Evolutionary conservation across 345 rosid species (phyloP).

Genomic region (Erucastrum elatum): DNA sequence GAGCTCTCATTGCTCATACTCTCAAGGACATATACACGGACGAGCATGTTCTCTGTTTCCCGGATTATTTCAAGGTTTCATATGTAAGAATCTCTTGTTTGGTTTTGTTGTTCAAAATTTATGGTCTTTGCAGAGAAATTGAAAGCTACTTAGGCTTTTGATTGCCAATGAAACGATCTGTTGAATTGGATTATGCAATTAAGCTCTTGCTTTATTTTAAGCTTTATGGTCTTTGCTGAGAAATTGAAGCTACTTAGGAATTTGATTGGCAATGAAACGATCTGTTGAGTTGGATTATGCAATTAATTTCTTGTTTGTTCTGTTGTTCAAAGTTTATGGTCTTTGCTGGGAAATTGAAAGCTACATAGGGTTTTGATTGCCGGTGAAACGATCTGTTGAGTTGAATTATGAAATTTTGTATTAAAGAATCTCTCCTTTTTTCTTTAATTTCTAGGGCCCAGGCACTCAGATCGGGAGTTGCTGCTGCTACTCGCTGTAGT

Average conservation of each 20-base stretch:
- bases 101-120: neutral
- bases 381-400: neutral
- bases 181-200: neutral
- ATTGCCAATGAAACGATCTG: neutral
- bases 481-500: slow-evolving; percentile 2
- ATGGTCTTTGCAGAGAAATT: neutral
- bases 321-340: neutral
- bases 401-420: neutral
- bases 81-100: neutral
- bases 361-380: slow-evolving; percentile 1
- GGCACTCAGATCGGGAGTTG: slow-evolving; percentile 3
- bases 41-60: neutral
- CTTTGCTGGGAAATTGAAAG: neutral
- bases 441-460: slow-evolving; percentile 1
- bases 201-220: neutral
- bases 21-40: neutral
- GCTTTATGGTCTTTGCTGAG: neutral
- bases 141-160: neutral
- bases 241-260: neutral
- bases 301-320: neutral
- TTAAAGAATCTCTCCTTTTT: neutral
- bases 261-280: neutral
- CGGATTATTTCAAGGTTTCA: neutral
- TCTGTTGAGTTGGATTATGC: neutral
- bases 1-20: neutral